Percentiles rank a stretch among this genome's conserved stretches.
Conservation (phyloP, 129 eudicot species). For the Smallanthus sonchifolius region DNA sequence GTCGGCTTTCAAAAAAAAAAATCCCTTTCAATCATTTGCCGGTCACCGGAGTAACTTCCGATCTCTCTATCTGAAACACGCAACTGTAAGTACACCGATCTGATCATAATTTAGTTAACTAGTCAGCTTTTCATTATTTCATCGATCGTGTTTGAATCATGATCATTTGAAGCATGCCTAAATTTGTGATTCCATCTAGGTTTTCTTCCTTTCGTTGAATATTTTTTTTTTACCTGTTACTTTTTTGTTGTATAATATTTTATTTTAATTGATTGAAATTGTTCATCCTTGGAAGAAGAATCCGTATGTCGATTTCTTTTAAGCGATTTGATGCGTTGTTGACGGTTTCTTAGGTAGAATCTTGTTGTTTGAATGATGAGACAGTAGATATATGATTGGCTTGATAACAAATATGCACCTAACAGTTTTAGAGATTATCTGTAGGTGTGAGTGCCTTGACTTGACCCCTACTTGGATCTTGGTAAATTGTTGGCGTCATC, state of each 20-base stretch:
- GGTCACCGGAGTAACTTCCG: slow-evolving; percentile 36
- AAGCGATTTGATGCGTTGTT: slow-evolving; percentile 13
- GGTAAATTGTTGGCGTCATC: slow-evolving; percentile 15
- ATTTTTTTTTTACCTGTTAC: not conserved
- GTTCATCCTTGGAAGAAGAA: slow-evolving; percentile 8
- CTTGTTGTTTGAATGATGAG: slow-evolving; percentile 17
- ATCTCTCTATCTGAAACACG: slow-evolving; percentile 14
- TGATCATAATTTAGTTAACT: slow-evolving; percentile 4
- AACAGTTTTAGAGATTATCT: slow-evolving; percentile 3
- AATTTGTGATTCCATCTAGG: slow-evolving; percentile 20
- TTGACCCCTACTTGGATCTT: not conserved
- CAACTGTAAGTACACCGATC: slow-evolving; percentile 27
- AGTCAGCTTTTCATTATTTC: not conserved
- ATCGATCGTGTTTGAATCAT: not conserved
- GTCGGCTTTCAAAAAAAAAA: too few relatives aligned
- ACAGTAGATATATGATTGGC: slow-evolving; percentile 1
- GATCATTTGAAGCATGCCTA: not conserved
- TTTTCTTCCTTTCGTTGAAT: not conserved
- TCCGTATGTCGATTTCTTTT: not conserved
- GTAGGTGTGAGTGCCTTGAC: not conserved
- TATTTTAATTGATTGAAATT: not conserved
- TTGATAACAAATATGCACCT: slow-evolving; percentile 6
- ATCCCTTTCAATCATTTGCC: slow-evolving; percentile 25
- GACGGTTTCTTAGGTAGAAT: slow-evolving; percentile 18
- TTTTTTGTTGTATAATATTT: not conserved